Evolutionary conservation across 1,139 yeast species (phyloP).

Genomic region (Hanseniaspora gamundiae): DNA sequence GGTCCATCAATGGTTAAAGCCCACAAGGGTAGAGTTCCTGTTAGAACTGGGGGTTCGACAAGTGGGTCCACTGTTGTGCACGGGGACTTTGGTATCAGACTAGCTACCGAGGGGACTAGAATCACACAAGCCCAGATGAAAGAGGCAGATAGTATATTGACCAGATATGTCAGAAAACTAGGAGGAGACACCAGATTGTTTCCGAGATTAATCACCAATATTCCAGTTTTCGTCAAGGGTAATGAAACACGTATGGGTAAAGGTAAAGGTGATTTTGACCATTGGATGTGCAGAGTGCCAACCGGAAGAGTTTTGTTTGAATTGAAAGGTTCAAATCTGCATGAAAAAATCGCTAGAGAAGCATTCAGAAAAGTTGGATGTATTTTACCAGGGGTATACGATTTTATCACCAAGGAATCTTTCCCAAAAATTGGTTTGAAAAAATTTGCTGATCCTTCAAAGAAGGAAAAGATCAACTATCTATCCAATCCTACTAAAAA

Average conservation of each 20-base stretch:
- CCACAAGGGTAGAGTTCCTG: conserved; percentile 90
- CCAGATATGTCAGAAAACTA: conserved; percentile 62
- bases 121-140: conserved; percentile 81
- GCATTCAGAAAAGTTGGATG: conserved; percentile 86
- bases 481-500: conserved; percentile 59
- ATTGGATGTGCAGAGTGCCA: conserved; percentile 94
- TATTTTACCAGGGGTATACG: conserved; percentile 86
- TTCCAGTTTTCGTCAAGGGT: conserved; percentile 93
- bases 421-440: conserved; percentile 64
- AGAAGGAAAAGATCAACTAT: conserved; percentile 34
- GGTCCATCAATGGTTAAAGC: conserved; percentile 35
- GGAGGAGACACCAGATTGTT: conserved; percentile 26
- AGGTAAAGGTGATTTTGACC: conserved; percentile 96
- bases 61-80: conserved; percentile 75
- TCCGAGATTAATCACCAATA: conserved; percentile 61
- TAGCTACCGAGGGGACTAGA: conserved; percentile 77
- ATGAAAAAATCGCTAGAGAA: conserved; percentile 83
- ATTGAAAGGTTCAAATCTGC: conserved; percentile 56
- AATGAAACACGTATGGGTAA: conserved; percentile 99
- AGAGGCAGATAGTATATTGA: conserved; percentile 81
- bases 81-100: conserved; percentile 79
- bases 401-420: conserved; percentile 54
- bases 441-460: conserved; percentile 32
- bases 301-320: conserved; percentile 91
- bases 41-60: conserved; percentile 86